Percentiles rank a stretch among this genome's conserved stretches.
Evolutionary conservation across 2,329 filamentous ascomycete species (phyloP).

Genomic region (Claviceps sp.): DNA sequence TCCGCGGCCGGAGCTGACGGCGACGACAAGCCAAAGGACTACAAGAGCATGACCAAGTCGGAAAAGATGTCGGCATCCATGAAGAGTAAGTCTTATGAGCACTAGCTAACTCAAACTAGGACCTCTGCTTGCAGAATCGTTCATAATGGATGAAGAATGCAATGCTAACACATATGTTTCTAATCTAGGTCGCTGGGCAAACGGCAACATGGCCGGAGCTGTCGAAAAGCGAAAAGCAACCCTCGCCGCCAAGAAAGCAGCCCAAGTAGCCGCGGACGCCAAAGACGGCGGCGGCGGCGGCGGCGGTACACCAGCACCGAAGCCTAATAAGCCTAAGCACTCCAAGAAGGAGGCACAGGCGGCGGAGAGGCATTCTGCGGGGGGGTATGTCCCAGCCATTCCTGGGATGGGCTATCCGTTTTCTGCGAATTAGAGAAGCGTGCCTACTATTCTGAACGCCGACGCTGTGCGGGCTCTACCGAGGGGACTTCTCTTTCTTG

Average conservation of each 20-base stretch:
- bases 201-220: constrained; percentile 46
- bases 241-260: constrained; percentile 43
- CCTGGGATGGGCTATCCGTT: constrained; percentile 16
- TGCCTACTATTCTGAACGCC: not conserved
- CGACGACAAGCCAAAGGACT: constrained; percentile 37
- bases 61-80: constrained; percentile 55
- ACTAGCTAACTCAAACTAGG: not conserved
- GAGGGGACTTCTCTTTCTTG: too few species aligned
- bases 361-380: constrained; percentile 3
- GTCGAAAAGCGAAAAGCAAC: constrained; percentile 48
- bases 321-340: constrained; percentile 21
- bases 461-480: too few species aligned
- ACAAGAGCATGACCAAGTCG: constrained; percentile 48
- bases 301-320: constrained; percentile 17
- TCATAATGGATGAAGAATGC: constrained; percentile 8
- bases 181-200: constrained; percentile 40
- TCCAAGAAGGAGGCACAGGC: constrained; percentile 18
- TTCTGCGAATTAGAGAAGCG: constrained; percentile 6
- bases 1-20: constrained; percentile 16
- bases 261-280: constrained; percentile 27
- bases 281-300: constrained; percentile 13
- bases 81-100: constrained; percentile 35
- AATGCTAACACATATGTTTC: constrained; percentile 5
- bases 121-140: not conserved
- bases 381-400: constrained; percentile 11